phyloP scores from a whole-genome alignment of 352 stramenopile species.

The Phytophthora cryptogea region DNA sequence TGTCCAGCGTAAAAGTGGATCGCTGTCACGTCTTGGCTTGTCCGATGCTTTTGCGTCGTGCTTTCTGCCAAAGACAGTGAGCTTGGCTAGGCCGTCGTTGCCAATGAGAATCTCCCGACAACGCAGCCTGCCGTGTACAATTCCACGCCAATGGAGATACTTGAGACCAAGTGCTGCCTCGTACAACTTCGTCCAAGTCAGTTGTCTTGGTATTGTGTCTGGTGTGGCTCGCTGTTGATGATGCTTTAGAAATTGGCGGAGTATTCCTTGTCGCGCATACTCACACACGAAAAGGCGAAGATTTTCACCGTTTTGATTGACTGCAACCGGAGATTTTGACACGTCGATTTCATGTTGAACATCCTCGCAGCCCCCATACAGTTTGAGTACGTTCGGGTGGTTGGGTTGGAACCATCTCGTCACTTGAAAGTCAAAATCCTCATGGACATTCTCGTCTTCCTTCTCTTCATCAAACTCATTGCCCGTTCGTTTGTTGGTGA shows the following conservation, averaged over 20 bases:
- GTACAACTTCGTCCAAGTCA: constrained; percentile 23
- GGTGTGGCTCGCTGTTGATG: background rate
- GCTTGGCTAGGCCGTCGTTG: constrained; percentile 22
- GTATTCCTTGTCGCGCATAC: constrained; percentile 1
- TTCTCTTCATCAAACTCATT: background rate
- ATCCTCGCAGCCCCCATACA: constrained; percentile 11
- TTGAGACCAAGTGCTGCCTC: constrained; percentile 23
- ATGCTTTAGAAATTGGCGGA: constrained; percentile 15
- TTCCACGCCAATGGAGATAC: constrained; percentile 26
- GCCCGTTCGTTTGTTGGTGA: background rate
- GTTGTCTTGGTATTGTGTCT: background rate
- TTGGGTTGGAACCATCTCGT: constrained; percentile 13
- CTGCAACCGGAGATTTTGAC: constrained; percentile 1
- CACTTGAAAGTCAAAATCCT: constrained; percentile 12
- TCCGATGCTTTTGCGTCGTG: background rate
- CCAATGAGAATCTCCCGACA: constrained; percentile 22
- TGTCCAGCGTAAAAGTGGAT: constrained; percentile 20
- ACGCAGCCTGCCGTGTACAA: constrained; percentile 18
- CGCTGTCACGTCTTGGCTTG: background rate
- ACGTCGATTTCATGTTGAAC: constrained; percentile 9
- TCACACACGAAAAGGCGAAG: constrained; percentile 19
- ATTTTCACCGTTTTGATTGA: background rate
- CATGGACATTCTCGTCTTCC: background rate
- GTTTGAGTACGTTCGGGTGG: constrained; percentile 18
- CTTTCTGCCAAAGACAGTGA: constrained; percentile 12